Base-by-base conservation (phyloP, 2,329 filamentous ascomycete species). In the Claviceps spartinae region DNA sequence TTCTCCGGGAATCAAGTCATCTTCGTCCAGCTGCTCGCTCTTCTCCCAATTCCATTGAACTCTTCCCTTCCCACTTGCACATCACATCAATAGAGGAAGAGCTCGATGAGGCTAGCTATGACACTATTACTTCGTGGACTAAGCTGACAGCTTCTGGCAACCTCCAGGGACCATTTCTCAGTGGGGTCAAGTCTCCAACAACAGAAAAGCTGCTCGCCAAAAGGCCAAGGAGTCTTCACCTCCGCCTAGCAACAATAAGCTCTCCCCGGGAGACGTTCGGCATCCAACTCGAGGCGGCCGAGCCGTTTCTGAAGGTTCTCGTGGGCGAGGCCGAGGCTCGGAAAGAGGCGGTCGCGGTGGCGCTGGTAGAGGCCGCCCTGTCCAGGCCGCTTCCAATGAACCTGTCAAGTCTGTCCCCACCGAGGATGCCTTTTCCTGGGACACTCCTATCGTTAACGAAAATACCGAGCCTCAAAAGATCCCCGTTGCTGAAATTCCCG, bases 171-270 rank as follows among this genome's bases (percentile, higher is more conserved):
- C 81, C 58, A 84, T 90, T 62, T 83, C 86, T 58, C 86, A 89
- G 73, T 93, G 88, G 81, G 83, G 83, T 61, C 86, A 91, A 67
- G 86, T 93, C 59, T 85, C 84, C 60, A 87, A 86, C 76, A 78
- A 81, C 63, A 85, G 85, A 73, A 90, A 89, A 74, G 81, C 85
- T 61, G 74, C 82, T 61, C 82, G 83, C 68, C 77, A 83, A 59
- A 91, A 90, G 77, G 74, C 76, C 56, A 85, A 86, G 69, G 81
- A 86, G 51, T 69, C 74, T 56, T 68, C 75, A 56, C 69, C 75
- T 54, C 71, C 77, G 53, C 68, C 76, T 54, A 74, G 75, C 59
- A 66, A 61, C 59, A 64, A 69, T 54, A 75, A 79, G 58, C 63
- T 70, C 52, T 62, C 70, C 51, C 30, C 30, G 9, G 68, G 70